A percentile compares a stretch with the other conserved stretches of the same genome.
These are phyloP conservation scores for Camellia japonica DNA, from an alignment of 148 eudicot species.

Conservation along the genomic window DNA sequence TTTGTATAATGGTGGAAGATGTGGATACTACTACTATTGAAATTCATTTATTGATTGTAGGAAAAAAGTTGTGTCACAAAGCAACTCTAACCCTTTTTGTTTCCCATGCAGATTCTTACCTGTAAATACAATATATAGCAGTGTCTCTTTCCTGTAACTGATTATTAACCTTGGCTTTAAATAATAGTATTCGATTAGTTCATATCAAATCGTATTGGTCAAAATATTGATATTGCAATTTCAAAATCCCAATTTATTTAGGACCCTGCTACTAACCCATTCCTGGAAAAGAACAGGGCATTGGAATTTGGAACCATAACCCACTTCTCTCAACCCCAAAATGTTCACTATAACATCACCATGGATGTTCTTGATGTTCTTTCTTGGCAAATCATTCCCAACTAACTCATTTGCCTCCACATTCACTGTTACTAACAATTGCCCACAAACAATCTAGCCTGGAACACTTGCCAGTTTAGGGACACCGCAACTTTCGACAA, in stretches of 20 bases:
- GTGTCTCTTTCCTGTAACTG: neutral
- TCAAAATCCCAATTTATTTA: too few species aligned
- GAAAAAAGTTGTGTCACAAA: constrained; percentile 13
- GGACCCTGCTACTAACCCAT: too few species aligned
- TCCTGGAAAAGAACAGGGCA: too few species aligned
- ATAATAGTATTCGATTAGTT: neutral
- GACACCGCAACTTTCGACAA: constrained; percentile 67
- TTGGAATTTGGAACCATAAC: neutral
- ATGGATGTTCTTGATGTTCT: constrained; percentile 7
- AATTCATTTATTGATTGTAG: too few species aligned
- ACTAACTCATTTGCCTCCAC: constrained; percentile 33
- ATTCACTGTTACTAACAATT: constrained; percentile 68
- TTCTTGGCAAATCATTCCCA: constrained; percentile 17
- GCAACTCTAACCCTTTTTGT: constrained; percentile 32
- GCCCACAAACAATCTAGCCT: constrained; percentile 87
- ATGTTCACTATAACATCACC: constrained; percentile 12
- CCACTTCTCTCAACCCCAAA: neutral
- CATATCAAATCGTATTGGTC: too few species aligned
- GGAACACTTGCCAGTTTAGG: constrained; percentile 78
- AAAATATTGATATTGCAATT: too few species aligned
- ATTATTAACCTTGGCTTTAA: too few species aligned
- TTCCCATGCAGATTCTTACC: constrained; percentile 22
- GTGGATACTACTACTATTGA: too few species aligned
- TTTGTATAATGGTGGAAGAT: too few species aligned
- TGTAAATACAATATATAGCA: constrained; percentile 16